phyloP scores from a whole-genome alignment of 768 basidiomycete species.

The Naganishia kalamii region DNA sequence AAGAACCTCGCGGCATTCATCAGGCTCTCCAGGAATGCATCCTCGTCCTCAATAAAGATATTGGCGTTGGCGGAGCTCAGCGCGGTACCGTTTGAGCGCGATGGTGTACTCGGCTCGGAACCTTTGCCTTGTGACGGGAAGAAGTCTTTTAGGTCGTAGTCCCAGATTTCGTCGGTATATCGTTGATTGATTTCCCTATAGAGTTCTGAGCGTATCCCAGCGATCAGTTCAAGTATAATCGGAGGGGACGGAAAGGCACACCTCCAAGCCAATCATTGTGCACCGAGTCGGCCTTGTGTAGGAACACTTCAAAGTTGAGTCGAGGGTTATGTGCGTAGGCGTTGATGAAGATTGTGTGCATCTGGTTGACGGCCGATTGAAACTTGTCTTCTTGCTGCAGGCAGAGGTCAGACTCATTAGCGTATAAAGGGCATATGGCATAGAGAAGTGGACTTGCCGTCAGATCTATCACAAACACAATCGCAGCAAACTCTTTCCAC shows the following conservation, averaged over 20 bases:
- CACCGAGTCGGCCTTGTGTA: conserved; percentile 88
- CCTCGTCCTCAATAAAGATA: conserved; percentile 57
- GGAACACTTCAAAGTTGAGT: conserved; percentile 81
- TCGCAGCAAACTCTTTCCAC: conserved; percentile 69
- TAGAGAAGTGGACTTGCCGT: conserved; percentile 55
- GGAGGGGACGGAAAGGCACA: not conserved
- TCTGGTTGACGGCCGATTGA: conserved; percentile 71
- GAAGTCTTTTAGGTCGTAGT: conserved; percentile 19
- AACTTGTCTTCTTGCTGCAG: conserved; percentile 55
- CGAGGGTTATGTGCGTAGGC: conserved; percentile 68
- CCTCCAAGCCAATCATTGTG: conserved; percentile 70
- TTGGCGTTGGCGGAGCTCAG: not conserved
- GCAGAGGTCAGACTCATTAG: too few relatives aligned
- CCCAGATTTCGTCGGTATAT: conserved; percentile 20
- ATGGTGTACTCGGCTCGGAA: conserved; percentile 3
- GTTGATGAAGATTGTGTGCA: conserved; percentile 72
- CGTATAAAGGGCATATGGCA: too few relatives aligned
- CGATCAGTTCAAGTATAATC: too few relatives aligned
- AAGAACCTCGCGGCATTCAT: conserved; percentile 63
- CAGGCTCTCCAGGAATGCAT: conserved; percentile 46
- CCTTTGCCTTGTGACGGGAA: conserved; percentile 12
- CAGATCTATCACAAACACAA: conserved; percentile 93
- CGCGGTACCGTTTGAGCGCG: not conserved
- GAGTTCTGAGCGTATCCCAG: conserved; percentile 15
- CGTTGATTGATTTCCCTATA: conserved; percentile 18